Base-by-base conservation (phyloP, 2,329 filamentous ascomycete genomes). In the Sclerotinia spermophila region DNA sequence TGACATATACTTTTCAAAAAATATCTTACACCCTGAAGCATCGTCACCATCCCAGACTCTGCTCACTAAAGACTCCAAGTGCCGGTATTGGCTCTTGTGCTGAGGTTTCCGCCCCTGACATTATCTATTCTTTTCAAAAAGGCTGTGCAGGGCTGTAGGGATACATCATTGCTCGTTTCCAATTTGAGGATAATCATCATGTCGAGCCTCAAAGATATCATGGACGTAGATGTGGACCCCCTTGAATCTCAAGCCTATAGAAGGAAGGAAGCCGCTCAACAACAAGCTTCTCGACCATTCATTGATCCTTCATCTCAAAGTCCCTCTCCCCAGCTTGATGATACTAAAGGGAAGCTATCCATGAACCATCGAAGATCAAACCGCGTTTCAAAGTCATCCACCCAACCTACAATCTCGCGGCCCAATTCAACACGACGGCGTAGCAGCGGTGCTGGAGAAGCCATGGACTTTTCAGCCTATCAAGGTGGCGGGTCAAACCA, bases 171-270 rank as follows among this genome's bases (percentile, higher is more conserved):
- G 65, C 67, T 75, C 35, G 73, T 74, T 77, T 76, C 75, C 74
- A 77, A 73, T 73, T 77, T 72, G 69, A 74, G 73, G 67, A 73
- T 71, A 72, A 71, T 70, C 67, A 77, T 73, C 72, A 80, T 80
- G 79, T 78, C 78, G 72, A 79, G 76, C 73, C 73, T 80, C 73
- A 77, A 77, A 74, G 77, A 79, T 74, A 80, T 80, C 67, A 79
- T 80, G 77, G 78, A 80, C 73, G 77, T 79, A 45, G 79, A 80
- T 72, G 77, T 79, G 56, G 78, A 80, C 72, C 78, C 78, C 65
- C 75, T 80, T 42, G 74, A 78, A 61, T 79, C 77, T 69, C 77
- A 79, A 73, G 76, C 77, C 68, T 78, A 77, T 77, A 78, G 74
- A 76, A 78, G 75, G 75, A 75, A 72, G 72, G 75, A 76, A 74